A percentile compares a stretch with the other conserved stretches of the same genome.
These are phyloP conservation scores for Furcasterigmium furcatum DNA, from an alignment of 2,329 filamentous ascomycete species.

Conservation along the genomic window DNA sequence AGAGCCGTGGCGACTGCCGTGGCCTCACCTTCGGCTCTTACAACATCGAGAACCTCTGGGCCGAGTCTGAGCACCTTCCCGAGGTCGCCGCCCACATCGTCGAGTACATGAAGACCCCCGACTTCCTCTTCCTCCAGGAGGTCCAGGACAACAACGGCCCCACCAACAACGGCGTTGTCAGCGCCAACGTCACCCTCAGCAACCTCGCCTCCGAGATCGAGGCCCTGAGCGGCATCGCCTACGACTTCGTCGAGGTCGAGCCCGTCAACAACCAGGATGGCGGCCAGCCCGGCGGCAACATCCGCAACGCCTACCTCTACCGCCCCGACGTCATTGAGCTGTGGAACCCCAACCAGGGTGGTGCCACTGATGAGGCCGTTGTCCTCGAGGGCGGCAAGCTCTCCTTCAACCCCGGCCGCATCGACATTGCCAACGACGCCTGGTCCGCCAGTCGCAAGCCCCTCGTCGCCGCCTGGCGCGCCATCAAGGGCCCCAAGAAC, in stretches of 20 bases:
- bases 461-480: constrained; percentile 62
- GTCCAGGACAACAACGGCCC: constrained; percentile 65
- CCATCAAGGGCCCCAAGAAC: constrained; percentile 44
- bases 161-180: constrained; percentile 54
- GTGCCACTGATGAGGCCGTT: constrained; percentile 48
- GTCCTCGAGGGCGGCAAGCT: constrained; percentile 57
- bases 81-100: constrained; percentile 63
- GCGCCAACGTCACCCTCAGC: constrained; percentile 55
- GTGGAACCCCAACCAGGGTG: constrained; percentile 55
- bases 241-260: constrained; percentile 57
- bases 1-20: constrained; percentile 52
- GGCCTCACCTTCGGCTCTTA: constrained; percentile 64
- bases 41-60: constrained; percentile 67
- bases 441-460: constrained; percentile 65
- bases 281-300: constrained; percentile 68
- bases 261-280: constrained; percentile 61
- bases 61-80: constrained; percentile 52
- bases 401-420: constrained; percentile 65
- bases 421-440: constrained; percentile 57
- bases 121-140: constrained; percentile 68
- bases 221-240: constrained; percentile 44
- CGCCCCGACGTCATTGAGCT: constrained; percentile 56
- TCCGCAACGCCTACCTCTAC: constrained; percentile 69
- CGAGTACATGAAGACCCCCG: constrained; percentile 58
- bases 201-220: constrained; percentile 52